phyloP scores from a whole-genome alignment of 2,329 filamentous ascomycete genomes.

The Emergomyces pasteurianus region DNA sequence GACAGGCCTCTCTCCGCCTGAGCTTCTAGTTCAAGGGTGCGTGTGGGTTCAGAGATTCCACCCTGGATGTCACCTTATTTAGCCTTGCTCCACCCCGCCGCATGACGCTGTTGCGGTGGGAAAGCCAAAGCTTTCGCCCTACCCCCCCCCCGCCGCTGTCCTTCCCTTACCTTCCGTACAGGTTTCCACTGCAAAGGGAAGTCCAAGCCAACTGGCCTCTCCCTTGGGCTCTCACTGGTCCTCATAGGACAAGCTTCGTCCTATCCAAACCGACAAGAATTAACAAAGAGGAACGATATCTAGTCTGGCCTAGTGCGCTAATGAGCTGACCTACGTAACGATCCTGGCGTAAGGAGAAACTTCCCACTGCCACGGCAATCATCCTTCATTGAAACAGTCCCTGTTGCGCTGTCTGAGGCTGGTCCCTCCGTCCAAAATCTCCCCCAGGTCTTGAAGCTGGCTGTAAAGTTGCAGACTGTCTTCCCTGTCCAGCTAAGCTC shows the following conservation, averaged over 20 bases:
- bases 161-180: too few relatives aligned
- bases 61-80: constrained; percentile 9
- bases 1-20: too few relatives aligned
- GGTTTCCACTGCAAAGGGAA: too few relatives aligned
- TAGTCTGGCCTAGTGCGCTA: neutral
- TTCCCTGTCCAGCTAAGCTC: neutral
- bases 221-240: neutral
- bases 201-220: too few relatives aligned
- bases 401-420: neutral
- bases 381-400: neutral
- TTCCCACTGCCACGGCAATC: too few relatives aligned
- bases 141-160: neutral
- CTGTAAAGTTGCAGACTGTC: neutral
- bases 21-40: neutral
- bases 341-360: neutral
- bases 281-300: neutral
- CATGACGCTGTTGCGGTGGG: neutral
- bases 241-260: neutral
- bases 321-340: neutral
- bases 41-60: neutral
- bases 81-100: constrained; percentile 1
- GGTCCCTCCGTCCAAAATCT: too few relatives aligned
- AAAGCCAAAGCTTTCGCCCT: neutral
- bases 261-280: neutral
- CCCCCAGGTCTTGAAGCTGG: neutral